Evolutionary conservation across 108 stramenopile genomes (phyloP).

Genomic region (Cyclotella atomus): DNA sequence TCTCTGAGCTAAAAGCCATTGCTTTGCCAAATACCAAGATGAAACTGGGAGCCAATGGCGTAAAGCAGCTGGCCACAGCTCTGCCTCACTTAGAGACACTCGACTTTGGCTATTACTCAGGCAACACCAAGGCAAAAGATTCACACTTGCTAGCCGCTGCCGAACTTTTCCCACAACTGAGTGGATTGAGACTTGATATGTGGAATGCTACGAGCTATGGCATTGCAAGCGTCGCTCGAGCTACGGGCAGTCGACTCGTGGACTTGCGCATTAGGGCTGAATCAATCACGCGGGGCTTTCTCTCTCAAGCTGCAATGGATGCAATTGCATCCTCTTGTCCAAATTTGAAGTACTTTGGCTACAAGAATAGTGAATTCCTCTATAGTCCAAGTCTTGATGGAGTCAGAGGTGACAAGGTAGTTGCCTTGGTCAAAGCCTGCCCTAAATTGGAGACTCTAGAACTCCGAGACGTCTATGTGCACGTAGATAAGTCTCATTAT

Average conservation of each 20-base stretch:
- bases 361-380: neutral
- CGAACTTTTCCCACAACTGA: too few species aligned
- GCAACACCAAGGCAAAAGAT: too few species aligned
- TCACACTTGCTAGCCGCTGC: too few species aligned
- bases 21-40: too few species aligned
- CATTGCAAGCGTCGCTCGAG: neutral
- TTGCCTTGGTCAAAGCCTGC: neutral
- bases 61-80: too few species aligned
- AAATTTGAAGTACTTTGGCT: neutral
- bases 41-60: too few species aligned
- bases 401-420: neutral
- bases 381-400: neutral
- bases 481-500: neutral
- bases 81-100: too few species aligned
- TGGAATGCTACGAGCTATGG: too few species aligned
- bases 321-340: neutral
- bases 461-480: neutral
- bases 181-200: too few species aligned
- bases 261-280: neutral
- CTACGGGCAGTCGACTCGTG: neutral
- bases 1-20: too few species aligned
- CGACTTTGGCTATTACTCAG: too few species aligned
- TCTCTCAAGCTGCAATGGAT: neutral
- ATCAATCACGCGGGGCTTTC: neutral
- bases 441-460: neutral